Evolutionary conservation across 2,329 filamentous ascomycete genomes (phyloP).

Genomic region (Pseudomassariella vexata): DNA sequence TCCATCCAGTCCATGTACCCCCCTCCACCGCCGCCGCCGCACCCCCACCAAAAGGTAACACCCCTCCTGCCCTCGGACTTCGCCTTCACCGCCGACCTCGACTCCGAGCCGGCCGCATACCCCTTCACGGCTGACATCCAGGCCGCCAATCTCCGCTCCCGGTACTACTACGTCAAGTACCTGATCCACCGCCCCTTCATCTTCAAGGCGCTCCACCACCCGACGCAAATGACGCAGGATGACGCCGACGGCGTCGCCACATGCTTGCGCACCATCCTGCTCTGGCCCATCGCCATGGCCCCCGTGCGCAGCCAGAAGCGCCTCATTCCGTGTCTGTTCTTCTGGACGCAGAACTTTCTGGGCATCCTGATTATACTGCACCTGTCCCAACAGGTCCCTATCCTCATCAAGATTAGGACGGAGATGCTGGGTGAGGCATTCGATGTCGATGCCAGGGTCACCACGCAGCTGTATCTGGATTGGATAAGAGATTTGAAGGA

Average conservation of each 20-base stretch:
- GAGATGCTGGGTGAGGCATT: conserved; percentile 42
- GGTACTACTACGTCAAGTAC: conserved; percentile 54
- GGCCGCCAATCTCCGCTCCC: conserved; percentile 49
- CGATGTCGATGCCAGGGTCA: conserved; percentile 43
- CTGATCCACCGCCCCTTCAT: conserved; percentile 53
- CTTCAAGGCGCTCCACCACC: conserved; percentile 54
- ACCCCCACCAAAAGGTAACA: too few relatives aligned
- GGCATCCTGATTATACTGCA: conserved; percentile 52
- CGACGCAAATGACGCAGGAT: conserved; percentile 44
- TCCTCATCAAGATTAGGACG: conserved; percentile 42
- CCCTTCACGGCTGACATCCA: conserved; percentile 50
- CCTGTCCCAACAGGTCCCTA: conserved; percentile 44
- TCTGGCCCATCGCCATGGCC: conserved; percentile 55
- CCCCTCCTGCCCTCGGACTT: too few relatives aligned
- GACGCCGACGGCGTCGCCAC: conserved; percentile 50
- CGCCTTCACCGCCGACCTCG: conserved; percentile 42
- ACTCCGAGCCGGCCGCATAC: conserved; percentile 36
- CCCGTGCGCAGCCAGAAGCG: conserved; percentile 52
- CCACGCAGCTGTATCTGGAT: conserved; percentile 46
- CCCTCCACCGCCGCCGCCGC: conserved; percentile 16
- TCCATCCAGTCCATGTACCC: conserved; percentile 13
- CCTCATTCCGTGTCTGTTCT: conserved; percentile 52
- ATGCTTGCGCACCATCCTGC: conserved; percentile 50
- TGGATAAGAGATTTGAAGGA: conserved; percentile 54
- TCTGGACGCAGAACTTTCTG: conserved; percentile 58